A percentile compares a stretch with the other conserved stretches of the same genome.
phyloP scores from a whole-genome alignment of 257 asterid species.

The Solanum chmielewskii region DNA sequence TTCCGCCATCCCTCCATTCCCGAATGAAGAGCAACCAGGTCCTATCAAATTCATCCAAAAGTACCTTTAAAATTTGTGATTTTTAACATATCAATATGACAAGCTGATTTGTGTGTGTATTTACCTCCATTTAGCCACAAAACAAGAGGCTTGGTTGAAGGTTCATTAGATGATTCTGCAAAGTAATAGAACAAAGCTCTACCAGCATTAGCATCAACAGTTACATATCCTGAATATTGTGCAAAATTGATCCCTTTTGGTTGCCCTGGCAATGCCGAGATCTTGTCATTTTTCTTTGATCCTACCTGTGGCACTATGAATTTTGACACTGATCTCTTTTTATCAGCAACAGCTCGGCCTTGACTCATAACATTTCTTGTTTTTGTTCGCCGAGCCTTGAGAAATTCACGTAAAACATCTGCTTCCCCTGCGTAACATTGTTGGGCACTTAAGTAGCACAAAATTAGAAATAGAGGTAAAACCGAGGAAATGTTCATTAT shows the following conservation, averaged over 20 bases:
- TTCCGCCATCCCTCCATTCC: slow-evolving; percentile 9
- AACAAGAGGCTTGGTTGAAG: slow-evolving; percentile 19
- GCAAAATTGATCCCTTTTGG: slow-evolving; percentile 14
- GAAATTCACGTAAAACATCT: neutral
- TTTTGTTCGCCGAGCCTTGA: neutral
- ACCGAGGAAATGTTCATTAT: neutral
- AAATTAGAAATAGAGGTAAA: neutral
- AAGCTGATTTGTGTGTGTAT: neutral
- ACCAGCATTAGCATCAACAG: slow-evolving; percentile 11
- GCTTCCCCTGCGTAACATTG: neutral
- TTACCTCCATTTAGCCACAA: slow-evolving; percentile 42
- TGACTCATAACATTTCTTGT: neutral
- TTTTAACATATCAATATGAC: neutral
- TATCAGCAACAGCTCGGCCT: neutral
- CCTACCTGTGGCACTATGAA: neutral
- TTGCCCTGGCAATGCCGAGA: slow-evolving; percentile 24
- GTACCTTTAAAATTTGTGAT: neutral
- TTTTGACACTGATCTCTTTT: neutral
- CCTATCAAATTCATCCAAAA: neutral
- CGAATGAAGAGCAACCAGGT: slow-evolving; percentile 12
- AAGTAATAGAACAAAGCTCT: slow-evolving; percentile 25
- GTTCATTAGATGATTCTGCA: slow-evolving; percentile 15
- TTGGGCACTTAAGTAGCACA: neutral
- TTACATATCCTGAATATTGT: slow-evolving; percentile 29
- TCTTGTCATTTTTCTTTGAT: slow-evolving; percentile 23